Evolutionary conservation across 768 basidiomycete genomes (phyloP), one percentile per base, ranked within the genome.

Genomic region (Pholiota microspora): DNA sequence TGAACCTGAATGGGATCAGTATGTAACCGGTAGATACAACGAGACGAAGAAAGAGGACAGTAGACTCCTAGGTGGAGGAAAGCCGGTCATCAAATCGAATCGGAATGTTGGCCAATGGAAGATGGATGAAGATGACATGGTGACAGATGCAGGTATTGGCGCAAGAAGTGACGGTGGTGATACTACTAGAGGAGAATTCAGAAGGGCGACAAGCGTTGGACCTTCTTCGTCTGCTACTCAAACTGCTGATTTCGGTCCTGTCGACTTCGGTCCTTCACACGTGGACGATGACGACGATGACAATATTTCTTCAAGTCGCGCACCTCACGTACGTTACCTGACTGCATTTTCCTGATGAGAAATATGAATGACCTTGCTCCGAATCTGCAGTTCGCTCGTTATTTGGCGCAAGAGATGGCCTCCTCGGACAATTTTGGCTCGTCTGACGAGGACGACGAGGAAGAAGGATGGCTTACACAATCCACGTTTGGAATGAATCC

Each of bases 11-110:
- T 99, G 97, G 97, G 87, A 93, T 53, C 82, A 88, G 32, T 99
- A 94, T 60, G 92, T 98, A 35, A 83, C 80, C 2, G 92, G 91
- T 4, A 74, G 91, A 31, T 92, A 94, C 62, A 79, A 82, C 32
- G 94, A 97, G 68, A 91, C 93, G 8, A 93, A 93, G 73, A 81
- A 81, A 58, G 84, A 85, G 35, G 94, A 98, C 64, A 80, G 77
- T 12, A 82, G 81, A 58, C 77, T 89, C 7, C 79, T 98, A 13
- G 95, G 94, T 2, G 96, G 94, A 15, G 91, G 91, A 5, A 92
- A 89, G 67, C 90, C 91, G 4, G 76, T 81, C 0, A 67, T 89
- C 23, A 67, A 67, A 8, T 69, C 73, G 24, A 67, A 66, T 27
- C 67, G 60, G 63, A 70, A 40, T 31, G 59, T 69, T 36, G 61